Base-by-base conservation (phyloP, 768 basidiomycete genomes). In the Pilatotrama ljubarskyi region DNA sequence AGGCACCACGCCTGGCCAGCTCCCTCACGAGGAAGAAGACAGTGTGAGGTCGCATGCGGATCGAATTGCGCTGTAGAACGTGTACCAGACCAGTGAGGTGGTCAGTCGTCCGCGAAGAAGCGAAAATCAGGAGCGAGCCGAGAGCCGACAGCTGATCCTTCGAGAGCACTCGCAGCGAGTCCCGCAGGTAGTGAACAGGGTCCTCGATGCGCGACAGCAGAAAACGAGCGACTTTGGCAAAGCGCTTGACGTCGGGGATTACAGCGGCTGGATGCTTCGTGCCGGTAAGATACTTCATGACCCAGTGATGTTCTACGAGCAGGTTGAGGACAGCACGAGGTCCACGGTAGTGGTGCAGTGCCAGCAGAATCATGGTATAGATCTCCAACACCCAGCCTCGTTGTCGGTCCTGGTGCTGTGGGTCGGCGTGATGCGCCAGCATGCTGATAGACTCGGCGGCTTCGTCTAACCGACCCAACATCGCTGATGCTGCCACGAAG, bases 61-160 rank as follows among this genome's bases (percentile, higher is more conserved):
- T 49, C 7, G 64, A 51, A 43, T 78, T 78, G 32, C 60, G 63
- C 49, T 71, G 64, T 76, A 85, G 74, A 55, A 76, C 73, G 20
- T 76, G 63, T 14, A 77, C 64, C n/a, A 84, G 70, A 0, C 75
- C 72, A 25, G 74, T 67, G 0, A 78, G 81, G 38, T 77, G 75
- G 14, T 73, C 65, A 6, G 14, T 22, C 1, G 17, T 10, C 5
- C 15, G 11, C 15, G 38, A 13, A 13, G 25, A 20, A 2, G 50
- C 55, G 20, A 25, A 20, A 9, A 62, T 13, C 14, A 62, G 51
- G 26, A 62, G 25, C 5, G 20, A 22, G 3, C 51, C 61, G 10
- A 56, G 15, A 18, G 47, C 67, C 59, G 61, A 24, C 44, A 59
- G 43, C 35, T 11, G 66, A 66, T 1, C 78, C 77, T 54, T 79